Base-by-base conservation (phyloP, 2,329 filamentous ascomycete genomes). In the Colletotrichum cuscutae region DNA sequence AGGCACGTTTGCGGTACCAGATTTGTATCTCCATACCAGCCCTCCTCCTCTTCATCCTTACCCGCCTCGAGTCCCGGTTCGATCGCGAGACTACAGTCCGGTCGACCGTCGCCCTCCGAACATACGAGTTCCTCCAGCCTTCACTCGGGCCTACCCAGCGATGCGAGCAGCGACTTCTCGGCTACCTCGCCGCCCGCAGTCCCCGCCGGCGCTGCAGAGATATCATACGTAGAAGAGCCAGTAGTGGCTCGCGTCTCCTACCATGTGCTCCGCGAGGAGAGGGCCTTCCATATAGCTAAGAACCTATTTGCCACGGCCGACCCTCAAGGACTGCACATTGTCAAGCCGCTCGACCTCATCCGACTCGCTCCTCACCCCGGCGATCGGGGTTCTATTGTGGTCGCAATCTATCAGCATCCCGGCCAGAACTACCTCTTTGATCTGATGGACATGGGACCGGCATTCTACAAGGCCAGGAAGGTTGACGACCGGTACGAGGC, bases 221-320 rank as follows among this genome's bases (percentile, higher is more conserved):
- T 87, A 74, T 85, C 86, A 54, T 89, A 88, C 73, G 78, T 90
- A 57, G 92, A 90, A 82, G 88, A 91, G 74, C 88, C 89, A 8
- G 92, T 98, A 6, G 86, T 98, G 32, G 96, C 95, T 56, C 91
- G 95, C 26, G 88, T 98, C 57, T 98, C 95, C 0, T 92, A 90
- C 74, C 94, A 98, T 82, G 89, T 92, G 19, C 86, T 98, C 65
- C 91, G 95, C 8, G 90, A 98, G 77, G 95, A 98, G 84, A 89
- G 95, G 74, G 93, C 96, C 70, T 98, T 93, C 79, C 94, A 97
- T 77, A 93, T 97, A 76, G 90, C 92, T 79, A 94, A 93, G 82
- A 90, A 87, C 72, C 86, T 98, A 61, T 90, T 92, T 52, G 86
- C 89, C 68, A 91, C 91, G 15, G 91, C 91, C 30, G 94, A 97